Conservation (phyloP, 305 asterid genomes). For the Fraxinus dipetala region DNA sequence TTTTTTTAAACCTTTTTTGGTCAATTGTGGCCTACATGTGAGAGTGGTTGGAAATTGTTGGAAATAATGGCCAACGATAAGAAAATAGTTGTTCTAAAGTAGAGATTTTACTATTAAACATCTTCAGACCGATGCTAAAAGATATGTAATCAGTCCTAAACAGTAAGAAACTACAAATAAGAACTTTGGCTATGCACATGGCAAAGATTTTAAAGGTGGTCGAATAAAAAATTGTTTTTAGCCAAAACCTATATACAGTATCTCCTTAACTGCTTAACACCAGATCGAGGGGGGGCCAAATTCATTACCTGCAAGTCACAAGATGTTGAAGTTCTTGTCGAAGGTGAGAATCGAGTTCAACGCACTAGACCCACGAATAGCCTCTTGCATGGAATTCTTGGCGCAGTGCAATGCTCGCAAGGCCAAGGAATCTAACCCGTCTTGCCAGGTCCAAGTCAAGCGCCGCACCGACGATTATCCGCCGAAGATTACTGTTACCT, state of each 20-base stretch:
- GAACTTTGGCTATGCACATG: background rate
- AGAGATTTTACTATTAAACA: no score
- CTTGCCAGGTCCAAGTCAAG: slow-evolving; percentile 80
- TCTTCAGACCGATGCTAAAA: background rate
- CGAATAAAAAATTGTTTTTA: background rate
- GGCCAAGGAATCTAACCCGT: slow-evolving; percentile 88
- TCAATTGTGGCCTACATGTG: no score
- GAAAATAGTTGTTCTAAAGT: no score
- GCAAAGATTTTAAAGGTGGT: background rate
- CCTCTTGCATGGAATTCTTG: slow-evolving; percentile 87
- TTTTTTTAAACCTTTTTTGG: no score
- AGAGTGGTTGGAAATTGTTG: no score
- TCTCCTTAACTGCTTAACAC: background rate
- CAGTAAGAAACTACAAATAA: background rate
- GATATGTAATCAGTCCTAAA: background rate
- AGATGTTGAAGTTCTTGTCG: slow-evolving; percentile 85
- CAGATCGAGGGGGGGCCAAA: background rate
- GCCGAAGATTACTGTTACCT: slow-evolving; percentile 83
- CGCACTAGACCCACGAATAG: slow-evolving; percentile 80
- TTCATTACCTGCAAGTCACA: background rate
- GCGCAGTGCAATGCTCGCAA: slow-evolving; percentile 90
- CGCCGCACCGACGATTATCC: slow-evolving; percentile 90
- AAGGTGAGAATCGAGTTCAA: slow-evolving; percentile 90
- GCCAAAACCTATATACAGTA: background rate
- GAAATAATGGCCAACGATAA: no score